Evolutionary conservation across 139 green algal genomes (phyloP).

Genomic region (Trebouxia sp.): DNA sequence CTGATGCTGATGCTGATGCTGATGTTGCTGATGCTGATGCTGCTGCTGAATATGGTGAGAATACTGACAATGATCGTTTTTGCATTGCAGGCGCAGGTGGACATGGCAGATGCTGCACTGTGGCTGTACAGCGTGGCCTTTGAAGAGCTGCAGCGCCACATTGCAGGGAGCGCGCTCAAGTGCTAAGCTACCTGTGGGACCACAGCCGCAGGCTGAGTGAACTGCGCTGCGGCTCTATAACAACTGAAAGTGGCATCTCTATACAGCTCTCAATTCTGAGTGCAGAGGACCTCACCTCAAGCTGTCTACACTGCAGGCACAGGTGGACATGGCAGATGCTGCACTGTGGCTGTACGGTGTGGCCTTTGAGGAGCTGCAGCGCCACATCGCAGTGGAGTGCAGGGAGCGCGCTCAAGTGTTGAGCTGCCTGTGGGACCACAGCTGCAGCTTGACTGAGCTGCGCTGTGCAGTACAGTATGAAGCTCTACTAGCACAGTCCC

Average conservation of each 20-base stretch:
- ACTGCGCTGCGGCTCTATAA: constrained; percentile 39
- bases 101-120: constrained; percentile 54
- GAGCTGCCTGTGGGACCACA: constrained; percentile 49
- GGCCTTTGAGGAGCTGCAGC: constrained; percentile 58
- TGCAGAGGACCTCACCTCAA: too few species aligned
- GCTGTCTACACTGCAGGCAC: background rate
- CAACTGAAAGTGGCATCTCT: too few species aligned
- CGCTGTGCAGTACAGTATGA: constrained; percentile 32
- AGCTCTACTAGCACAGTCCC: background rate
- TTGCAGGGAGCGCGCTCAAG: constrained; percentile 45
- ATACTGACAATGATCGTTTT: too few species aligned
- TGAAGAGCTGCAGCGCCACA: constrained; percentile 56
- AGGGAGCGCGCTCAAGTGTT: constrained; percentile 56
- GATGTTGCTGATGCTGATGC: too few species aligned
- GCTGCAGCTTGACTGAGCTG: constrained; percentile 40
- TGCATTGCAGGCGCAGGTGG: background rate
- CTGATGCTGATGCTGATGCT: too few species aligned
- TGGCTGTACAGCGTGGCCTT: constrained; percentile 56
- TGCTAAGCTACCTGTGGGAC: constrained; percentile 53
- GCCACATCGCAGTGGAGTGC: constrained; percentile 54
- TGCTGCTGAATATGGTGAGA: too few species aligned
- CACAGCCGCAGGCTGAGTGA: constrained; percentile 44
- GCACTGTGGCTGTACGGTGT: constrained; percentile 56
- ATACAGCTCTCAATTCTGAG: too few species aligned
- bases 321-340: constrained; percentile 48